Base-by-base conservation (phyloP, 1,284 basidiomycete genomes). In the Pseudozyma thailandica region DNA sequence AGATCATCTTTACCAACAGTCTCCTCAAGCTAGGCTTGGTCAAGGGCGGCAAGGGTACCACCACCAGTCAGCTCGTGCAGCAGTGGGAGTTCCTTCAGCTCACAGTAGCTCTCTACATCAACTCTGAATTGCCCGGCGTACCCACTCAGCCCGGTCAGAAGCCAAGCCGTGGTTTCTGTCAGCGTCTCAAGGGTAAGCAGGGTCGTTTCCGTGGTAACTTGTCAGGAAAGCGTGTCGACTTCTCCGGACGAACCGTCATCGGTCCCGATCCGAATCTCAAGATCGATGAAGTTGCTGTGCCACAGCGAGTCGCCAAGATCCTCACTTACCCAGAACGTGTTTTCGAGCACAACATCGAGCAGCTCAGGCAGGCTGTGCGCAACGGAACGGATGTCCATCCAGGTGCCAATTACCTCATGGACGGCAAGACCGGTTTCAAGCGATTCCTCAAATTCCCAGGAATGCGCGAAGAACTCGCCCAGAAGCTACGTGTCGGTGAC, bases 141-240 rank as follows among this genome's bases (percentile, higher is more conserved):
- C 66, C 78, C 38, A 70, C 65, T 7, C 72, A 73, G 46, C 77
- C 78, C 16, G 77, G 75, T 12, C 74, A 78, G 38, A 82, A 82
- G 57, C 81, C 81, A 23, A 80, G 76, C 42, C 69, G 81, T 61
- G 96, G 96, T 15, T 97, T 98, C 81, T 96, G 97, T 49, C 96
- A 99, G 82, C 91, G 96, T 18, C 86, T 99, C 59, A 99, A 98
- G 85, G 96, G 96, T 42, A 99, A 99, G 84, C 94, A 98, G 84
- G 96, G 96, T 79, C 93, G 96, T 57, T 98, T 99, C 86, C 89
- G 96, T 83, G 96, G 96, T 27, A 99, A 99, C 83, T 87, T 99
- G 18, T 98, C 94, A 0, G 96, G 96, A 66, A 99, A 99, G 84
- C 93, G 96, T 84, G 96, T 99, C 75, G 96, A 99, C 84, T 98